A percentile compares a stretch with the other conserved stretches of the same genome.
These are phyloP conservation scores for Exophiala sp. DNA, from an alignment of 2,329 filamentous ascomycete genomes.

Conservation along the genomic window DNA sequence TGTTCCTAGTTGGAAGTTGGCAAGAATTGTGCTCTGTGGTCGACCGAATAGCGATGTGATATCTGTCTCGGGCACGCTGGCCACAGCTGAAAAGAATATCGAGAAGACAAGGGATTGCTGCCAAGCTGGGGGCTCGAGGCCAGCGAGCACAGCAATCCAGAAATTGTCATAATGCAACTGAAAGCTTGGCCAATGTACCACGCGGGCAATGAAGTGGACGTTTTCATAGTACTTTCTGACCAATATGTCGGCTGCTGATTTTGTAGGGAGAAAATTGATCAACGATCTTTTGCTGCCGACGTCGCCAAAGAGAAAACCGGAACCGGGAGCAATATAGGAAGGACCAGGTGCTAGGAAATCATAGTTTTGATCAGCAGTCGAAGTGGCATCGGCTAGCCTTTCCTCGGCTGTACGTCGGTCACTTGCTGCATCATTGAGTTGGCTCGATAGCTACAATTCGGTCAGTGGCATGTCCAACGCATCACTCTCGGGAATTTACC, in stretches of 20 bases:
- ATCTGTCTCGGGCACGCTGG: constrained; percentile 60
- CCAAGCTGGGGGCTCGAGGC: constrained; percentile 61
- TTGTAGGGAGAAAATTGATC: constrained; percentile 59
- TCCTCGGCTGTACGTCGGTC: constrained; percentile 19
- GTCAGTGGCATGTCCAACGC: constrained; percentile 4
- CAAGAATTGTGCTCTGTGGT: constrained; percentile 56
- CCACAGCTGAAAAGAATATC: constrained; percentile 64
- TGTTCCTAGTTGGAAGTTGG: constrained; percentile 62
- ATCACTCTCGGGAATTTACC: constrained; percentile 41
- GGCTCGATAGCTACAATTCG: constrained; percentile 6
- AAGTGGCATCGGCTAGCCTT: constrained; percentile 7
- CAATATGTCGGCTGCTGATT: constrained; percentile 57
- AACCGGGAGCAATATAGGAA: constrained; percentile 65
- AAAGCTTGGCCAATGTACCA: constrained; percentile 65
- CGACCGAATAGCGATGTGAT: constrained; percentile 54
- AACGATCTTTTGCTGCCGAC: constrained; percentile 49
- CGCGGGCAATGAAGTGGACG: constrained; percentile 66
- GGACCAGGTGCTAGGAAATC: constrained; percentile 61
- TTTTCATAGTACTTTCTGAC: constrained; percentile 64
- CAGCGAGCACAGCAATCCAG: constrained; percentile 59
- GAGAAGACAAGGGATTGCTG: constrained; percentile 68
- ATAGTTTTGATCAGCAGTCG: constrained; percentile 19
- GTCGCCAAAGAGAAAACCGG: constrained; percentile 64
- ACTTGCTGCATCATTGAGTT: constrained; percentile 17
- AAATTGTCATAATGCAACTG: constrained; percentile 63